These are phyloP conservation scores for Aureobasidium musti DNA, from an alignment of 2,329 filamentous ascomycete species.

Conservation along the genomic window DNA sequence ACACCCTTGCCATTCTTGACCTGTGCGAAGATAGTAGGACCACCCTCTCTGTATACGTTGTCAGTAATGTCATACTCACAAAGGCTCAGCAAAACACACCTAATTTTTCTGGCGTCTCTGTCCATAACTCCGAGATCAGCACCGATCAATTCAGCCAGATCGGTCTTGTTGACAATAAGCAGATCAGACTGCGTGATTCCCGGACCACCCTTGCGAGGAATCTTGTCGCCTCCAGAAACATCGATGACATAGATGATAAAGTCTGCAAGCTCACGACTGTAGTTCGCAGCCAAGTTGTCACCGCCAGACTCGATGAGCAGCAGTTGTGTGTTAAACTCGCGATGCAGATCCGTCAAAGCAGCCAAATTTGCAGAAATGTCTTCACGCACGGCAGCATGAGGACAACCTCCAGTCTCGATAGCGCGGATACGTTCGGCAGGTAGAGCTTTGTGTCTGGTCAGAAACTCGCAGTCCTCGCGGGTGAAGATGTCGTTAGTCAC, in stretches of 20 bases:
- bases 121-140: constrained; percentile 95
- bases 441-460: constrained; percentile 82
- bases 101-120: constrained; percentile 86
- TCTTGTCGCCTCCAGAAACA: constrained; percentile 93
- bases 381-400: constrained; percentile 94
- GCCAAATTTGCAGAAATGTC: constrained; percentile 94
- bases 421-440: constrained; percentile 82
- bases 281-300: constrained; percentile 96
- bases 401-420: constrained; percentile 96
- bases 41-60: constrained; percentile 68
- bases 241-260: constrained; percentile 99
- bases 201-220: constrained; percentile 91
- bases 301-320: constrained; percentile 94
- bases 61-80: neutral
- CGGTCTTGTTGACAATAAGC: constrained; percentile 95
- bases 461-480: constrained; percentile 94
- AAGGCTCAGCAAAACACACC: constrained; percentile 34
- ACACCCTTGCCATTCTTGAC: constrained; percentile 91
- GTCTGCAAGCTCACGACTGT: constrained; percentile 90
- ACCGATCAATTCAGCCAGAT: constrained; percentile 85
- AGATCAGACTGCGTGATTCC: constrained; percentile 96
- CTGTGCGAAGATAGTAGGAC: constrained; percentile 92
- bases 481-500: constrained; percentile 99
- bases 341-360: constrained; percentile 85
- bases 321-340: constrained; percentile 75